phyloP scores from a whole-genome alignment of 2,329 filamentous ascomycete genomes.

The Alternaria triticimaculans region DNA sequence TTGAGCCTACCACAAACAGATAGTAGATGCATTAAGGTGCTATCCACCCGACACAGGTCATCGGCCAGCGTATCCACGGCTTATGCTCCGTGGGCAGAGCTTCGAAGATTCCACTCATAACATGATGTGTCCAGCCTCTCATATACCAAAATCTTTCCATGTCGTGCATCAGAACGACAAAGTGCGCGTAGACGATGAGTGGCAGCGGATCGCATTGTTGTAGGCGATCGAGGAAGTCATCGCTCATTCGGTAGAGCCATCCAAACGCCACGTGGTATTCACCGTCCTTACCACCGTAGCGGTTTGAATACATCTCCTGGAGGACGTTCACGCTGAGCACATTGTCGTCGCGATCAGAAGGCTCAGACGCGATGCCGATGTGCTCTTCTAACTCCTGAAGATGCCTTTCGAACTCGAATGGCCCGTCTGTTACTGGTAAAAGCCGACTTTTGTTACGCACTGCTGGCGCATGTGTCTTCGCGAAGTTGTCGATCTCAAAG shows the following conservation, averaged over 20 bases:
- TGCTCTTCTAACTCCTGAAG: slow-evolving; percentile 26
- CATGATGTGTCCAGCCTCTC: slow-evolving; percentile 39
- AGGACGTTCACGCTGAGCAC: slow-evolving; percentile 22
- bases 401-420: slow-evolving; percentile 25
- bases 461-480: slow-evolving; percentile 14
- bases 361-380: slow-evolving; percentile 7
- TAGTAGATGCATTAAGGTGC: slow-evolving; percentile 13
- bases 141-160: slow-evolving; percentile 42
- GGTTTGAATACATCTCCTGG: slow-evolving; percentile 27
- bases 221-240: slow-evolving; percentile 31
- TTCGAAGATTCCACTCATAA: slow-evolving; percentile 34
- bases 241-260: slow-evolving; percentile 36
- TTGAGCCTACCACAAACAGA: not conserved
- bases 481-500: slow-evolving; percentile 8
- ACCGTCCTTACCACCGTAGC: slow-evolving; percentile 27
- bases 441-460: slow-evolving; percentile 13
- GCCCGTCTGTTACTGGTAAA: slow-evolving; percentile 13
- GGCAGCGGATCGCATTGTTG: slow-evolving; percentile 28
- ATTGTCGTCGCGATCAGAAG: slow-evolving; percentile 8
- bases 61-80: slow-evolving; percentile 33
- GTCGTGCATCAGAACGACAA: slow-evolving; percentile 32
- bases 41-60: slow-evolving; percentile 31
- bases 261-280: slow-evolving; percentile 37
- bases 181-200: slow-evolving; percentile 37
- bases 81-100: slow-evolving; percentile 25